Base-by-base conservation (phyloP, 768 basidiomycete genomes). In the Auriscalpium microsporum region DNA sequence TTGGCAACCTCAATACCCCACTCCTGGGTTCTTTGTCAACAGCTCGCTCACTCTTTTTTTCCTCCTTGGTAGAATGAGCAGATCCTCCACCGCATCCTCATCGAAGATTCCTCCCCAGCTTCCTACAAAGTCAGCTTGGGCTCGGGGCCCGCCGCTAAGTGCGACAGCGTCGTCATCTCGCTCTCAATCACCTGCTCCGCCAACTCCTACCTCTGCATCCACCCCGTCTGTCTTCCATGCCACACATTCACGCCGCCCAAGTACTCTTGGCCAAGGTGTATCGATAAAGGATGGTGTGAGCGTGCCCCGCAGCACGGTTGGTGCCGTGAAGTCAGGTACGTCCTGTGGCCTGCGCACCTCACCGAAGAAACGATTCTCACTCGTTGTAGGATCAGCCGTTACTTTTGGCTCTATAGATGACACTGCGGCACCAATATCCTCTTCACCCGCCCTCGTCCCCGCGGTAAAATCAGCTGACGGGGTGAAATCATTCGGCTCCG, bases 361-460 rank as follows among this genome's bases (percentile, higher is more conserved):
- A 28, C 48, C 40, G 0, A 48, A 58, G 34, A 19, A 58, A 11
- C 44, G 19, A 40, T 48, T 40, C 53, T 59, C 49, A 61, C 36
- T 37, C 47, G 52, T 50, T 50, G 47, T 59, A 87, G 82, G 78
- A 64, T 81, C 83, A 55, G 73, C 80, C 52, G 84, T 95, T 62
- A 87, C 86, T 50, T 94, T 94, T 74, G 93, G 93, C 63, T 91
- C 91, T 48, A 89, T 94, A 78, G 86, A 91, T 72, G 87, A 90
- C 70, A 79, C 78, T 10, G 69, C 74, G 61, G 83, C 89, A 52
- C 78, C 85, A 58, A 84, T 92, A 64, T 88, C 90, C 37, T 87
- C 90, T 47, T 90, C 90, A 9, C 90, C 91, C 37, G 87, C 89
- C 53, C 78, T 83, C 44, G 73, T 74, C 60, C 81, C 75, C 56